A percentile compares a stretch with the other conserved stretches of the same genome.
phyloP scores from a whole-genome alignment of 805 yeast species.

The Debaryomyces hansenii region DNA sequence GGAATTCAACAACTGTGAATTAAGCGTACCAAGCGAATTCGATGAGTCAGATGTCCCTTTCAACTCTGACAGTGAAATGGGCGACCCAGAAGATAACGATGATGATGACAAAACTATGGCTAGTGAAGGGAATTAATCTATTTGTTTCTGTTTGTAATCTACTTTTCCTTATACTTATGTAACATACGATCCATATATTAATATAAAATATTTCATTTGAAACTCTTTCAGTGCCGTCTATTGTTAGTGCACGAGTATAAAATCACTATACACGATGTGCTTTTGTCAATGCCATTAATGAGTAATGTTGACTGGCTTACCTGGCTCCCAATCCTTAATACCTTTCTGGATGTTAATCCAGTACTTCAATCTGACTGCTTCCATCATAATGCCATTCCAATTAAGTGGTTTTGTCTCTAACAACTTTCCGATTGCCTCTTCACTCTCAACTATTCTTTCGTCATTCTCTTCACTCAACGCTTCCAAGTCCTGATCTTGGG shows the following conservation, averaged over 20 bases:
- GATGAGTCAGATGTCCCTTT: slow-evolving; percentile 7
- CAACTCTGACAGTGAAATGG: slow-evolving; percentile 24
- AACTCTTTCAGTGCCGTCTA: too few relatives aligned
- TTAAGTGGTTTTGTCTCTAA: slow-evolving; percentile 41
- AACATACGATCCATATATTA: neutral
- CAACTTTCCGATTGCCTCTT: slow-evolving; percentile 44
- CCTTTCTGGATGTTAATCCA: slow-evolving; percentile 79
- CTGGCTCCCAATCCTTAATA: slow-evolving; percentile 76
- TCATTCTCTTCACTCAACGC: slow-evolving; percentile 56
- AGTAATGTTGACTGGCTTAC: slow-evolving; percentile 62
- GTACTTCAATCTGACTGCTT: slow-evolving; percentile 74
- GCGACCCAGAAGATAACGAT: slow-evolving; percentile 23
- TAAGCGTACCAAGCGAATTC: slow-evolving; percentile 43
- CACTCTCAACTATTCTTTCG: slow-evolving; percentile 49
- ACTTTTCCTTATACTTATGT: neutral
- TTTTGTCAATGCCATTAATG: slow-evolving; percentile 37
- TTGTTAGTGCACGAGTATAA: too few relatives aligned
- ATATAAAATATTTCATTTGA: neutral
- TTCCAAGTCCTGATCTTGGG: slow-evolving; percentile 56
- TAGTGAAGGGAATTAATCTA: slow-evolving; percentile 26
- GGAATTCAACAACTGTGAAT: slow-evolving; percentile 68
- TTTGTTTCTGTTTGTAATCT: neutral
- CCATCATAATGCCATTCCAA: slow-evolving; percentile 59
- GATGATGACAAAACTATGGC: slow-evolving; percentile 45
- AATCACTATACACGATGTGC: too few relatives aligned